Conservation (phyloP, 2,329 filamentous ascomycete genomes). For the Thermothelomyces thermophilus region DNA sequence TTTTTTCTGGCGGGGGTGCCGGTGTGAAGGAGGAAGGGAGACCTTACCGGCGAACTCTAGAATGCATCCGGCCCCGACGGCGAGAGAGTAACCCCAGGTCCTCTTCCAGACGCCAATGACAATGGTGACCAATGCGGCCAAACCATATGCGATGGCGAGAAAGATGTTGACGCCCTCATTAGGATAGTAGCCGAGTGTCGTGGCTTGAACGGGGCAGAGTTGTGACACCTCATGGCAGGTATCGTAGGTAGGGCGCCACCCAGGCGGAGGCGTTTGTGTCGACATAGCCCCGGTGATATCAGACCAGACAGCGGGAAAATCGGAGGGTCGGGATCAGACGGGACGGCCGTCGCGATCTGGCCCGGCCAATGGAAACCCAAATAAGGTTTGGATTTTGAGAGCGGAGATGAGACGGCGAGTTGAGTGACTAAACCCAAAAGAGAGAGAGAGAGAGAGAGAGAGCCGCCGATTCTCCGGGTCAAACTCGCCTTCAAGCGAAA, state of each 20-base stretch:
- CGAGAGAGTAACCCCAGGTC: conserved; percentile 49
- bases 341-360: not conserved
- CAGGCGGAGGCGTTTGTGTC: conserved; percentile 2
- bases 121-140: conserved; percentile 38
- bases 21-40: not conserved
- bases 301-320: too few species aligned
- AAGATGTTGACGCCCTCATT: conserved; percentile 49
- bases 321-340: not conserved
- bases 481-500: too few species aligned
- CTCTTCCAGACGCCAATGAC: conserved; percentile 42
- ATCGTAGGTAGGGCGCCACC: conserved; percentile 20
- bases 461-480: too few species aligned
- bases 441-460: too few species aligned
- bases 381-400: too few species aligned
- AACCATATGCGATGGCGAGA: conserved; percentile 44
- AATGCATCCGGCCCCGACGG: conserved; percentile 43
- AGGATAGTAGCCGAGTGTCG: conserved; percentile 51
- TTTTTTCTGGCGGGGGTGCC: too few species aligned
- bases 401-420: too few species aligned
- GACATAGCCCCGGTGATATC: conserved; percentile 5
- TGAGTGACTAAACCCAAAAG: too few species aligned
- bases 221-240: conserved; percentile 35
- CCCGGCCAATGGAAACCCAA: too few species aligned
- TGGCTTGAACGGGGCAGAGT: conserved; percentile 43
- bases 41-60: conserved; percentile 46